A percentile compares a stretch with the other conserved stretches of the same genome.
phyloP scores from a whole-genome alignment of 2,329 filamentous ascomycete species.

The Clonostachys sp. region DNA sequence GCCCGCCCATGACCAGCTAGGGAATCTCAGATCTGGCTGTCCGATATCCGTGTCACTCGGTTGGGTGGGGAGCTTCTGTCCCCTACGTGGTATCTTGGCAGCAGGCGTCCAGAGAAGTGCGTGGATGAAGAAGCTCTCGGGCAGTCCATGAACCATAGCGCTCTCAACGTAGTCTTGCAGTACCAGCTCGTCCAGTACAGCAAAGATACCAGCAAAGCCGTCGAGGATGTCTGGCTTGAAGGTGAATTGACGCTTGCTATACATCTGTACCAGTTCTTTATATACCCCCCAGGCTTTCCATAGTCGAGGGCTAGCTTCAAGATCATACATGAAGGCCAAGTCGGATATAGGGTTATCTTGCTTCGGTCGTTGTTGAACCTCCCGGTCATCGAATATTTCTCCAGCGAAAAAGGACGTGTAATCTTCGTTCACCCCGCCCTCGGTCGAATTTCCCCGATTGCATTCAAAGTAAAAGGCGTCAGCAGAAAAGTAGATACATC shows the following conservation, averaged over 20 bases:
- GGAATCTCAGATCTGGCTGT: neutral
- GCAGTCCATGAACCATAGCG: neutral
- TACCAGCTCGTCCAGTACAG: neutral
- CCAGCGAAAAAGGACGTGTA: neutral
- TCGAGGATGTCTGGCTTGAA: neutral
- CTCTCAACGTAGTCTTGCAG: neutral
- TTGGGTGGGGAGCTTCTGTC: neutral
- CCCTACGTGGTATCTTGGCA: neutral
- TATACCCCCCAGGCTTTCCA: neutral
- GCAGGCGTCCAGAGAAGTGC: neutral
- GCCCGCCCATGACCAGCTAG: neutral
- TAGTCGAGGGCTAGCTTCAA: neutral
- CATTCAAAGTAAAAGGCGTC: neutral
- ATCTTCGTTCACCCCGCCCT: neutral
- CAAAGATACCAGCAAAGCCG: neutral
- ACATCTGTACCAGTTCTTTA: neutral
- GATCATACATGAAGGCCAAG: neutral
- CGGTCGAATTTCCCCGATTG: neutral
- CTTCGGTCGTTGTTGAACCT: neutral
- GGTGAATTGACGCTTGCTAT: neutral
- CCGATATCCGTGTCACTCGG: neutral
- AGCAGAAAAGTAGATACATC: neutral
- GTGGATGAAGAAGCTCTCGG: neutral
- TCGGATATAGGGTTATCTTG: neutral
- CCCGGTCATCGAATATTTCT: neutral